These are phyloP conservation scores for Cyclanthera cordifolia DNA, from an alignment of 306 rosid genomes.

Conservation along the genomic window DNA sequence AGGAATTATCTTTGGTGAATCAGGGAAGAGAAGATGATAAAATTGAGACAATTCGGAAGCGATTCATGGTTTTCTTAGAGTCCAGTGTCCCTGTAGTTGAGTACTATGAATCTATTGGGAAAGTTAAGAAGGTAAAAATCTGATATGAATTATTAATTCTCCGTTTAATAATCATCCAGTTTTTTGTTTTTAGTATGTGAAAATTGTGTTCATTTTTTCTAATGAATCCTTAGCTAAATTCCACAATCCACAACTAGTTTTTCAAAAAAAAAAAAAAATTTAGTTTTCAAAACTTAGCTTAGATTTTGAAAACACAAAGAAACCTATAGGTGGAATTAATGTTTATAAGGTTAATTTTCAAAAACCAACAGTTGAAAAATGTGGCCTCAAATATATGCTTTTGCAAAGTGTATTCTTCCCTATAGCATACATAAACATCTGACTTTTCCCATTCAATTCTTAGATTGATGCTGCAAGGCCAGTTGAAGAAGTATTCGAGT, in stretches of 20 bases:
- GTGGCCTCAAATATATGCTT: too few relatives aligned
- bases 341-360: too few relatives aligned
- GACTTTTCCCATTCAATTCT: conserved; percentile 17
- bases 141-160: neutral
- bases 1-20: conserved; percentile 12
- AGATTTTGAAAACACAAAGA: too few relatives aligned
- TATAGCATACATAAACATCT: neutral
- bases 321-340: too few relatives aligned
- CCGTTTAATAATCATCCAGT: too few relatives aligned
- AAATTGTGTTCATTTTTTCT: too few relatives aligned
- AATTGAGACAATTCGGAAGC: conserved; percentile 82
- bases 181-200: too few relatives aligned
- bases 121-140: conserved; percentile 63
- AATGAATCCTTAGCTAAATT: too few relatives aligned
- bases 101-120: conserved; percentile 41
- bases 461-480: conserved; percentile 88
- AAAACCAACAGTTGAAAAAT: too few relatives aligned
- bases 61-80: conserved; percentile 79
- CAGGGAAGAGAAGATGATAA: conserved; percentile 96
- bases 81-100: conserved; percentile 79
- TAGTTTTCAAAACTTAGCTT: too few relatives aligned
- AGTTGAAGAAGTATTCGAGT: conserved; percentile 61
- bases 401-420: neutral
- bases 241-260: too few relatives aligned
- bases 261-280: too few relatives aligned